Percentiles rank a stretch among this genome's conserved stretches.
Conservation (phyloP, 2,329 filamentous ascomycete genomes). For the Talaromyces verruculosus region DNA sequence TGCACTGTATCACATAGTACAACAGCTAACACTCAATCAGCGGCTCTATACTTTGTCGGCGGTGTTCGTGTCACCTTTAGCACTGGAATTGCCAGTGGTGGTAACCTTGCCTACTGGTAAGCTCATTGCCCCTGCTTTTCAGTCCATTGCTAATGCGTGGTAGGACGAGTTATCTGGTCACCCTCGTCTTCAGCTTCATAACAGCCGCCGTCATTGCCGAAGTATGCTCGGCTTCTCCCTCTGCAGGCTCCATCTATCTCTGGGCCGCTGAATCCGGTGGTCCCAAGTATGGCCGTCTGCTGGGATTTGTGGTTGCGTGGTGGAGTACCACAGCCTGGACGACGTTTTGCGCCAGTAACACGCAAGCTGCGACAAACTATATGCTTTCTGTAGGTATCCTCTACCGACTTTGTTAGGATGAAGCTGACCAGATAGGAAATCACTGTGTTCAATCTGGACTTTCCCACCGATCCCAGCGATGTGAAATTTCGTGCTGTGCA, state of each 20-base stretch:
- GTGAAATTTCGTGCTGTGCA: conserved; percentile 62
- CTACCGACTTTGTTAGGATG: conserved; percentile 13
- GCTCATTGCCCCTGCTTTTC: background rate
- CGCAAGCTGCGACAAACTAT: conserved; percentile 53
- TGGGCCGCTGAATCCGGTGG: conserved; percentile 63
- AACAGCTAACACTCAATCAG: conserved; percentile 34
- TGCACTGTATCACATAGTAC: background rate
- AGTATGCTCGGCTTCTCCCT: conserved; percentile 60
- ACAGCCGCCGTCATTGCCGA: conserved; percentile 62
- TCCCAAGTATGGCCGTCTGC: conserved; percentile 54
- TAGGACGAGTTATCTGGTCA: conserved; percentile 61
- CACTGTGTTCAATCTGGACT: conserved; percentile 57
- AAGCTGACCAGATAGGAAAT: conserved; percentile 48
- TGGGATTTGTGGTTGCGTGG: conserved; percentile 64
- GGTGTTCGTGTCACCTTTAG: conserved; percentile 62
- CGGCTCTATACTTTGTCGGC: conserved; percentile 62
- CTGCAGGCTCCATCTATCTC: conserved; percentile 61
- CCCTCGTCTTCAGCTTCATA: conserved; percentile 61
- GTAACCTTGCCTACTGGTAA: conserved; percentile 61
- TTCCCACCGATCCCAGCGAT: conserved; percentile 53
- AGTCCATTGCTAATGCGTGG: background rate
- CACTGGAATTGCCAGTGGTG: conserved; percentile 62
- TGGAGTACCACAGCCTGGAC: conserved; percentile 65
- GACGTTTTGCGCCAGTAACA: conserved; percentile 58
- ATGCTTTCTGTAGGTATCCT: conserved; percentile 50